phyloP scores from a whole-genome alignment of 2,329 filamentous ascomycete species.

The Paecilomyces dactylethromorphus region DNA sequence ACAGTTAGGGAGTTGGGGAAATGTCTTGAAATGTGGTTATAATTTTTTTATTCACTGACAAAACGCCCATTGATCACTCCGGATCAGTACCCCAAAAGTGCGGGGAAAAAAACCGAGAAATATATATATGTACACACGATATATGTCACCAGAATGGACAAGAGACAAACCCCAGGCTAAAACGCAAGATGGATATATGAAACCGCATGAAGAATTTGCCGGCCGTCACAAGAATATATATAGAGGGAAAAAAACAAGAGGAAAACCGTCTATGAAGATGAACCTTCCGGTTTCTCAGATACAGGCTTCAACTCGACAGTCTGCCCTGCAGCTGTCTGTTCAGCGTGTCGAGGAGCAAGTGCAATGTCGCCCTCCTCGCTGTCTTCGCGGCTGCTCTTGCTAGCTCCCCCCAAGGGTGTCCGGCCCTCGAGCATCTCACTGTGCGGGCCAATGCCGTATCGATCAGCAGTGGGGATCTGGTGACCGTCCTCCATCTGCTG shows the following conservation, averaged over 20 bases:
- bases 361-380: constrained; percentile 17
- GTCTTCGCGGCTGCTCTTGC: constrained; percentile 23
- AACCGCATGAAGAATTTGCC: background rate
- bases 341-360: constrained; percentile 22
- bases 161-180: background rate
- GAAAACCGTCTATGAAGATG: background rate
- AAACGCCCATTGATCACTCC: background rate
- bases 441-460: constrained; percentile 56
- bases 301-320: constrained; percentile 1
- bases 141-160: background rate
- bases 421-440: constrained; percentile 57
- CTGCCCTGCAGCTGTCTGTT: constrained; percentile 13
- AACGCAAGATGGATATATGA: background rate
- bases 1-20: too few species aligned
- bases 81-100: background rate
- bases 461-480: constrained; percentile 51
- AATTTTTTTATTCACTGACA: background rate
- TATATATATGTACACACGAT: background rate
- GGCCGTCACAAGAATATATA: background rate
- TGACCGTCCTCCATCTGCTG: constrained; percentile 42
- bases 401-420: constrained; percentile 23
- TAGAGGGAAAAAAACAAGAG: background rate
- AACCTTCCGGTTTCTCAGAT: constrained; percentile 1
- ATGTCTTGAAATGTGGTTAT: too few species aligned
- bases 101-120: background rate